Evolutionary conservation across 495 filamentous ascomycete genomes (phyloP).

Genomic region (Hyphodiscus hymeniophilus): DNA sequence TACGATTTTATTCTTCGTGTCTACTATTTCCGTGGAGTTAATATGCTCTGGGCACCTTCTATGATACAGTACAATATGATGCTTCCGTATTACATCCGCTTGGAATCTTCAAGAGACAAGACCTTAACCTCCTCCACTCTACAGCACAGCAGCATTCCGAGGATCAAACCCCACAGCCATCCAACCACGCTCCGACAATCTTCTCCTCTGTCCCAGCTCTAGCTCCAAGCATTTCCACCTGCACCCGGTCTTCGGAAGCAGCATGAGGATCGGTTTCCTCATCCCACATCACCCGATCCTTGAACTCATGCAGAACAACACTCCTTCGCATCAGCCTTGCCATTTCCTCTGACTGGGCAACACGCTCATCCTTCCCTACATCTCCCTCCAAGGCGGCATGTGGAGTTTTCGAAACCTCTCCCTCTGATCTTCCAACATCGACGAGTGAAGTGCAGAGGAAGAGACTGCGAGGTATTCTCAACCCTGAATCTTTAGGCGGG

Average conservation of each 20-base stretch:
- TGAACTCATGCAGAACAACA: conserved; percentile 15
- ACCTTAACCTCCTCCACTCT: no score
- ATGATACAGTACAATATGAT: no score
- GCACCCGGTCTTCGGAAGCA: conserved; percentile 10
- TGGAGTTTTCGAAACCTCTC: no score
- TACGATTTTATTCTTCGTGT: no score
- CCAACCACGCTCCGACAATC: conserved; percentile 12
- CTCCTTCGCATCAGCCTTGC: conserved; percentile 17
- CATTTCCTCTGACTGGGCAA: conserved; percentile 17
- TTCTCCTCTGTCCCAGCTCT: background rate
- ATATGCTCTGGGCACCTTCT: no score
- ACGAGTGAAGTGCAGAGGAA: background rate
- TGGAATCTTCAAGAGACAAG: no score
- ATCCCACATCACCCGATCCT: conserved; percentile 14
- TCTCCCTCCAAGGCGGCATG: background rate
- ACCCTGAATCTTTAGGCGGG: conserved; percentile 16
- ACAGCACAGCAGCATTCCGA: no score
- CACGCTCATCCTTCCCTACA: background rate
- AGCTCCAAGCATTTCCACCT: background rate
- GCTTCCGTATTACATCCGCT: no score
- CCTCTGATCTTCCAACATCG: no score
- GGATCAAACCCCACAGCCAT: background rate
- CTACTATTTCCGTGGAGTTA: no score
- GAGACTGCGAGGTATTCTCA: conserved; percentile 17
- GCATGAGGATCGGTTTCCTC: conserved; percentile 9